A percentile compares a stretch with the other conserved stretches of the same genome.
Evolutionary conservation across 768 basidiomycete species (phyloP).

Genomic region (Lanmaoa rubissima): DNA sequence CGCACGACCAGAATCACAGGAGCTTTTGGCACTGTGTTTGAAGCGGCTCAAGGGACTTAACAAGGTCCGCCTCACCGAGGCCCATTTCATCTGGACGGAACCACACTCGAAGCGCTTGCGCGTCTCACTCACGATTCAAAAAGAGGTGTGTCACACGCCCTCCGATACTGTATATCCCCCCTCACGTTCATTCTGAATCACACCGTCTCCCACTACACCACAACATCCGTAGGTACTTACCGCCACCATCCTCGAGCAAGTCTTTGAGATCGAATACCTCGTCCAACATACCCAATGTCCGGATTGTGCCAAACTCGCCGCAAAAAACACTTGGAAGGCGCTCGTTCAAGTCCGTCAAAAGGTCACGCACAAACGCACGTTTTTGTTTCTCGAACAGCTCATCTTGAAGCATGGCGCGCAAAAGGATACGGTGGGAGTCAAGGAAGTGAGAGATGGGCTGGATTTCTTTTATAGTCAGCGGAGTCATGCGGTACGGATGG

Average conservation of each 20-base stretch:
- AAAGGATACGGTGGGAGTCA: constrained; percentile 91
- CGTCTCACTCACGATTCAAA: constrained; percentile 95
- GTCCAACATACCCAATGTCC: constrained; percentile 95
- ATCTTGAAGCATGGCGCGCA: constrained; percentile 96
- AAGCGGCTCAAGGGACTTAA: constrained; percentile 92
- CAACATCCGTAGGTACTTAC: constrained; percentile 71
- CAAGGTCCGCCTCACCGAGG: constrained; percentile 96
- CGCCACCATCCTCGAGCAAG: constrained; percentile 93
- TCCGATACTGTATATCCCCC: no score
- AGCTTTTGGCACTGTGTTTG: constrained; percentile 90
- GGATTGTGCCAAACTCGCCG: constrained; percentile 89
- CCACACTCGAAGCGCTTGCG: constrained; percentile 93
- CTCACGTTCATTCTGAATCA: not conserved
- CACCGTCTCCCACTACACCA: not conserved
- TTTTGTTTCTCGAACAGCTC: constrained; percentile 94
- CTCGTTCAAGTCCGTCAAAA: constrained; percentile 99
- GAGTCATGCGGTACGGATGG: constrained; percentile 94
- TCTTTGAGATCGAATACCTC: constrained; percentile 94
- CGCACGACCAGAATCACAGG: constrained; percentile 86
- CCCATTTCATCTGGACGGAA: constrained; percentile 99
- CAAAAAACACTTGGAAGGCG: constrained; percentile 99
- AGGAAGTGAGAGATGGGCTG: constrained; percentile 90
- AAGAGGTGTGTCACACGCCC: constrained; percentile 63
- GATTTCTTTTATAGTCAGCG: constrained; percentile 95
- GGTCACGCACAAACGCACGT: constrained; percentile 96